A percentile compares a stretch with the other conserved stretches of the same genome.
These are phyloP conservation scores for Sporobolomyces pararoseus DNA, from an alignment of 768 basidiomycete species.

Conservation along the genomic window DNA sequence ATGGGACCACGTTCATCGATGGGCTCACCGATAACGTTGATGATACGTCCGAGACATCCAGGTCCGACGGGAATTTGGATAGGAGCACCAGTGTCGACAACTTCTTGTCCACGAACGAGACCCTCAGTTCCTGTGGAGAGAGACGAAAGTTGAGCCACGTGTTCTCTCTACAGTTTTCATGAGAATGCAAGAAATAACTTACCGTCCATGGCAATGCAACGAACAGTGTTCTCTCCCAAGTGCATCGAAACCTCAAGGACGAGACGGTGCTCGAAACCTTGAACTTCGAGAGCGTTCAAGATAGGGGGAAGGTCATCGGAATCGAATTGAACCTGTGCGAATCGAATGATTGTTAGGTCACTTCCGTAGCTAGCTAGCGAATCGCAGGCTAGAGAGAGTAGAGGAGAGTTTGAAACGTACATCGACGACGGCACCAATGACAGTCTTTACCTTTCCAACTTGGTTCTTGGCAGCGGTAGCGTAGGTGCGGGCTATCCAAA, in stretches of 20 bases:
- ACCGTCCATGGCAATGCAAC: conserved; percentile 93
- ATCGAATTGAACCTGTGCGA: conserved; percentile 66
- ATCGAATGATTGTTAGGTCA: background rate
- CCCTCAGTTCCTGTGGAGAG: conserved; percentile 75
- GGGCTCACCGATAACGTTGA: conserved; percentile 99
- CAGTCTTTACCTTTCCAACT: conserved; percentile 61
- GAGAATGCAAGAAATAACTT: background rate
- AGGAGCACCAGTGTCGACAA: conserved; percentile 92
- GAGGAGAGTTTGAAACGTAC: conserved; percentile 52
- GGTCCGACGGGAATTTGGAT: conserved; percentile 95
- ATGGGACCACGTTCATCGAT: conserved; percentile 99
- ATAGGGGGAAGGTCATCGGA: conserved; percentile 91
- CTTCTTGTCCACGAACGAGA: conserved; percentile 97
- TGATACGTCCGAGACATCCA: conserved; percentile 94
- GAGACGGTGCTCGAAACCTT: conserved; percentile 92
- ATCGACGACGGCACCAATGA: conserved; percentile 99
- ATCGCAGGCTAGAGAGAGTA: background rate
- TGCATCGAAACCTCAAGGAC: conserved; percentile 99
- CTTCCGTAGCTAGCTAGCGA: background rate
- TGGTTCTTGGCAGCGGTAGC: conserved; percentile 41
- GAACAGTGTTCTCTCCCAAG: conserved; percentile 97
- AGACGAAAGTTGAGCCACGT: background rate
- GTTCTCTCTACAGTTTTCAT: background rate
- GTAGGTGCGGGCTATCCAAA: conserved; percentile 41
- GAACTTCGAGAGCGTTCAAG: conserved; percentile 97